phyloP scores from a whole-genome alignment of 306 rosid species.

The Casuarina cunninghamiana region DNA sequence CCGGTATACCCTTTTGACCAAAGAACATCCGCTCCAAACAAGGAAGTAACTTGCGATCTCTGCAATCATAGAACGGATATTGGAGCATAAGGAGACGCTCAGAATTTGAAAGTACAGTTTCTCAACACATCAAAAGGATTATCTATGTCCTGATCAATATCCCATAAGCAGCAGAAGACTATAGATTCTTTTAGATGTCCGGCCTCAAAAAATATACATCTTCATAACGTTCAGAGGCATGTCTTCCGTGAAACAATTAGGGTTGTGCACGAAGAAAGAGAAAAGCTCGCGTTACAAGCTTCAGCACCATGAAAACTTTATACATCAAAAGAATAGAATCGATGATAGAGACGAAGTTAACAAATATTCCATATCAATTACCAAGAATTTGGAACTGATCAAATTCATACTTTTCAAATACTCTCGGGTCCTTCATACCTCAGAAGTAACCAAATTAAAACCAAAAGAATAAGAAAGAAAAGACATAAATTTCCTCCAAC shows the following conservation, averaged over 20 bases:
- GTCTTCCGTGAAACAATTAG: background rate
- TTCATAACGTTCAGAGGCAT: background rate
- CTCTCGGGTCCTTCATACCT: background rate
- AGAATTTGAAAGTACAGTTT: background rate
- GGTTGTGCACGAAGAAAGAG: background rate
- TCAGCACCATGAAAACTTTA: background rate
- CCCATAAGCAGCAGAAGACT: background rate
- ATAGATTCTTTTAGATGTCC: background rate
- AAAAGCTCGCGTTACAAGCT: background rate
- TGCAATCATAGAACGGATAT: conserved; percentile 35
- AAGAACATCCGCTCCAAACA: conserved; percentile 83
- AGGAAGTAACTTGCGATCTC: conserved; percentile 90
- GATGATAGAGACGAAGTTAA: background rate
- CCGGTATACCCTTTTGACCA: conserved; percentile 90
- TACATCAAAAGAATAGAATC: background rate
- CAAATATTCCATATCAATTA: background rate
- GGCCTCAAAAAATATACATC: background rate
- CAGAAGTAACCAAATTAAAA: background rate
- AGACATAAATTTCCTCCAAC: background rate
- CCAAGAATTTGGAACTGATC: background rate
- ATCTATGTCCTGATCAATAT: too few species aligned
- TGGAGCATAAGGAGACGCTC: conserved; percentile 10
- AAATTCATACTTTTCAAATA: background rate
- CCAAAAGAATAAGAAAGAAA: too few species aligned
- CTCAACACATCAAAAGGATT: too few species aligned